Evolutionary conservation across 495 filamentous ascomycete genomes (phyloP), one percentile per base, ranked within the genome.

Genomic region (Venustampulla echinocandica): DNA sequence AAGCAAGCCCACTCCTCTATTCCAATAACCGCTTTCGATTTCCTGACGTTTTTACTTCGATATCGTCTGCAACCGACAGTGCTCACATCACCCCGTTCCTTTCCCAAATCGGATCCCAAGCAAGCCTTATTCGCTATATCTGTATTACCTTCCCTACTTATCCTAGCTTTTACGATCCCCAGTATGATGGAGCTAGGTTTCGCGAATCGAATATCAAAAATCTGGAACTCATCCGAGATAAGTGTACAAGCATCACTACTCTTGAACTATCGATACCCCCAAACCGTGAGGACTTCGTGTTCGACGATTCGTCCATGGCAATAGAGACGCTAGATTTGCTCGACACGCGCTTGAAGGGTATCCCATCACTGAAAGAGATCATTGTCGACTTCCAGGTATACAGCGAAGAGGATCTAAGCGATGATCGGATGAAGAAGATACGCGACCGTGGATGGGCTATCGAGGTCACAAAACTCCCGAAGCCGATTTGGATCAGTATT

Each of bases 1-100:
- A 71, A 52, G 61, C 64, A 14, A 54, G 51, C 25, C 57, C 64
- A 22, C 34, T 63, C 14, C 60, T 66, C 36, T 63, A 66, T 56
- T 46, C 53, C 25, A 48, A 43, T 35, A 66, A 66, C 53, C 52
- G 55, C 35, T 65, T 66, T 53, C 48, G 34, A 43, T 56, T 56
- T 30, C 48, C 48, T 33, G 51, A 57, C n/a, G 30, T 41, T 20
- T 57, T 17, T n/a, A 54, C 23, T 44, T 49, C 40, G 39, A 32
- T 22, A 42, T 20, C 19, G 39, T 42, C 39, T 42, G 39, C 22
- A 5, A 21, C 48, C 15, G 33, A 44, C 48, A 51, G 41, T 51
- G 42, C 42, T 45, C 48, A 51, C 21, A 51, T 51, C 28, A 37
- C 47, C 47, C 37, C 52, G 30, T 55, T 55, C 33, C 48, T 55